These are phyloP conservation scores for Clonostachys byssicola DNA, from an alignment of 2,329 filamentous ascomycete species.

Conservation along the genomic window DNA sequence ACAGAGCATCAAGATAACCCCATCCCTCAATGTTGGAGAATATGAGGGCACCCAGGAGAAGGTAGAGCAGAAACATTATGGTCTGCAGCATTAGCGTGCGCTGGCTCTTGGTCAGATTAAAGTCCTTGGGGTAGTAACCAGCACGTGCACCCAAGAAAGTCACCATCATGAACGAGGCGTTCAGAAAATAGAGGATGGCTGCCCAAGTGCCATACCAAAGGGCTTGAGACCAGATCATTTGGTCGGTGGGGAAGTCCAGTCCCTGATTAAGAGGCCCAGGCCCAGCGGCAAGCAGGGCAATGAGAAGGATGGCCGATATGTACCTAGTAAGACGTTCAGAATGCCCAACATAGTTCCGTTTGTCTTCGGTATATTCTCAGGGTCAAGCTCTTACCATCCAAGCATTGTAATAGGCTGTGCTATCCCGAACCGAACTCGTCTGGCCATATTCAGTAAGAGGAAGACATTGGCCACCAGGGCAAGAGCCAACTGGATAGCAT, in stretches of 20 bases:
- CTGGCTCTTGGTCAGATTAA: constrained; percentile 74
- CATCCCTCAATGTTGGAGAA: constrained; percentile 72
- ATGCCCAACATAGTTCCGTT: too few relatives aligned
- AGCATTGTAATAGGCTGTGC: constrained; percentile 81
- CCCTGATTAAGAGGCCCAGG: constrained; percentile 44
- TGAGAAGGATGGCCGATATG: constrained; percentile 59
- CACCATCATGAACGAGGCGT: constrained; percentile 69
- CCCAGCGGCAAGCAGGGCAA: constrained; percentile 63
- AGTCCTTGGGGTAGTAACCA: constrained; percentile 72
- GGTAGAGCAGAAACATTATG: constrained; percentile 78
- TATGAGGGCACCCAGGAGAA: constrained; percentile 71
- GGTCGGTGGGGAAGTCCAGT: constrained; percentile 9
- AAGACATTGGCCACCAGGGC: constrained; percentile 78
- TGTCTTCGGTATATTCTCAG: constrained; percentile 7
- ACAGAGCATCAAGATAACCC: constrained; percentile 72
- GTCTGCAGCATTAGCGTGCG: constrained; percentile 88
- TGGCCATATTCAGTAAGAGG: constrained; percentile 83
- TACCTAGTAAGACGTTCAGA: constrained; percentile 27
- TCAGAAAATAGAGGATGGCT: constrained; percentile 73
- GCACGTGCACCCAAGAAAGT: constrained; percentile 74
- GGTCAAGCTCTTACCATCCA: constrained; percentile 61
- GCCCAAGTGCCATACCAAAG: constrained; percentile 85
- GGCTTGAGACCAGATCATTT: constrained; percentile 64
- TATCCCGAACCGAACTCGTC: constrained; percentile 74
- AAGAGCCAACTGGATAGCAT: constrained; percentile 71